These are phyloP conservation scores for Lachancea mirantina DNA, from an alignment of 805 yeast species.

Conservation along the genomic window DNA sequence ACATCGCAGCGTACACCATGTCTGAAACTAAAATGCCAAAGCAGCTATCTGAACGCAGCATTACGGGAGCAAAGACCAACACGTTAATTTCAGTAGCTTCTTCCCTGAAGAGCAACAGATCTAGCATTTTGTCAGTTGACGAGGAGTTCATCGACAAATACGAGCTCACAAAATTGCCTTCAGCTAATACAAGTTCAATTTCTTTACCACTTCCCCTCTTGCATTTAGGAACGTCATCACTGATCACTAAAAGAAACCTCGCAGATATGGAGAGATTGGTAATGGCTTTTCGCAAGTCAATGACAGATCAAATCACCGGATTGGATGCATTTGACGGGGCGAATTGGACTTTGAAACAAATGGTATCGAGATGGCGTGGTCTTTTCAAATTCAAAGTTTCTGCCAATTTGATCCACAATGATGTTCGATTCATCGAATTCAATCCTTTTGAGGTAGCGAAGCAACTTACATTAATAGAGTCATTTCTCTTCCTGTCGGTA, in stretches of 20 bases:
- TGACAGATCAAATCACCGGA: conserved; percentile 15
- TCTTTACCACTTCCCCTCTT: conserved; percentile 26
- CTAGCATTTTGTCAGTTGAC: conserved; percentile 30
- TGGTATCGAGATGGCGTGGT: conserved; percentile 51
- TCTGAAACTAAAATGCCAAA: conserved; percentile 8
- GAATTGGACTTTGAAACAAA: conserved; percentile 34
- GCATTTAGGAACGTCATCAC: conserved; percentile 32
- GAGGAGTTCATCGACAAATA: conserved; percentile 52
- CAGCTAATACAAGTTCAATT: conserved; percentile 37
- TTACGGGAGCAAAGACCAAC: conserved; percentile 25
- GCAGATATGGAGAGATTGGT: conserved; percentile 41
- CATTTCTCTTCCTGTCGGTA: conserved; percentile 55
- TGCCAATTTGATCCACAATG: conserved; percentile 12
- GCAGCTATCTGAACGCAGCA: conserved; percentile 50
- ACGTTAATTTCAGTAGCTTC: conserved; percentile 28
- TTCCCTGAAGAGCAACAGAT: conserved; percentile 19
- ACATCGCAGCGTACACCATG: conserved; percentile 47
- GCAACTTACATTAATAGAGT: conserved; percentile 67
- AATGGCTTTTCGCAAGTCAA: conserved; percentile 38
- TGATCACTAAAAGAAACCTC: conserved; percentile 31
- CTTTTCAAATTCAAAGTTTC: conserved; percentile 4
- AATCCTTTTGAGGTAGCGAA: conserved; percentile 72
- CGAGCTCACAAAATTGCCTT: conserved; percentile 42
- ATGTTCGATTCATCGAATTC: conserved; percentile 33
- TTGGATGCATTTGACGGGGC: conserved; percentile 13